Evolutionary conservation across 139 green algal genomes (phyloP).

Genomic region (Tetradesmus obliquus): DNA sequence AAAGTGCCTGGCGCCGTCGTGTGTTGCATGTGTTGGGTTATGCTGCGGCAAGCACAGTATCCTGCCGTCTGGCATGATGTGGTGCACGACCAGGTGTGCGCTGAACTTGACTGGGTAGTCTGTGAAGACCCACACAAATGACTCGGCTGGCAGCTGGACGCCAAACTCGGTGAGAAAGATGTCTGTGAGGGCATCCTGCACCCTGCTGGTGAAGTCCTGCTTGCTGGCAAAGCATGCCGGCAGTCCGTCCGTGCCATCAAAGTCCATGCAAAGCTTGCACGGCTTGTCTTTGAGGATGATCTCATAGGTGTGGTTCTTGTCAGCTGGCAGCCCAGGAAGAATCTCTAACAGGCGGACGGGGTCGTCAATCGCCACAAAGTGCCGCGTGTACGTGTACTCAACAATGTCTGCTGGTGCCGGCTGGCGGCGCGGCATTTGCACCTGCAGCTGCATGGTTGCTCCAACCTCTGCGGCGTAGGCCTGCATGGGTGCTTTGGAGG

Average conservation of each 20-base stretch:
- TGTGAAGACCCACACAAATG: constrained; percentile 8
- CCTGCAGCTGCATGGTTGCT: not conserved
- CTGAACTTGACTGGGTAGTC: not conserved
- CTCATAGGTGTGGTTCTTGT: constrained; percentile 2
- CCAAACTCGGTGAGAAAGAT: not conserved
- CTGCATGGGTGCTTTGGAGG: not conserved
- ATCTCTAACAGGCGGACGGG: not conserved
- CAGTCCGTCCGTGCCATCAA: not conserved
- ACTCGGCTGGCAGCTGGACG: not conserved
- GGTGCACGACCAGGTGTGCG: not conserved
- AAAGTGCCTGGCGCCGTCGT: not conserved
- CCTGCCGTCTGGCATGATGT: not conserved
- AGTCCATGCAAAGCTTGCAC: constrained; percentile 27
- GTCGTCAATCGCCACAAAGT: not conserved
- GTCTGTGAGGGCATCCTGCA: not conserved
- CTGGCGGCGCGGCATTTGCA: not conserved
- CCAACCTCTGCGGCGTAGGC: not conserved
- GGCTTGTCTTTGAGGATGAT: constrained; percentile 1
- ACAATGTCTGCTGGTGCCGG: not conserved
- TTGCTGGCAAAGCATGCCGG: not conserved
- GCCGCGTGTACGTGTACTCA: not conserved
- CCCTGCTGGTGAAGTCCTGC: not conserved
- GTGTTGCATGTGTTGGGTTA: not conserved
- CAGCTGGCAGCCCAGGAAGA: not conserved
- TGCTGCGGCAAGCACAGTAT: not conserved